Evolutionary conservation across 148 eudicot species (phyloP).

Genomic region (Amaranthus hypochondriacus): DNA sequence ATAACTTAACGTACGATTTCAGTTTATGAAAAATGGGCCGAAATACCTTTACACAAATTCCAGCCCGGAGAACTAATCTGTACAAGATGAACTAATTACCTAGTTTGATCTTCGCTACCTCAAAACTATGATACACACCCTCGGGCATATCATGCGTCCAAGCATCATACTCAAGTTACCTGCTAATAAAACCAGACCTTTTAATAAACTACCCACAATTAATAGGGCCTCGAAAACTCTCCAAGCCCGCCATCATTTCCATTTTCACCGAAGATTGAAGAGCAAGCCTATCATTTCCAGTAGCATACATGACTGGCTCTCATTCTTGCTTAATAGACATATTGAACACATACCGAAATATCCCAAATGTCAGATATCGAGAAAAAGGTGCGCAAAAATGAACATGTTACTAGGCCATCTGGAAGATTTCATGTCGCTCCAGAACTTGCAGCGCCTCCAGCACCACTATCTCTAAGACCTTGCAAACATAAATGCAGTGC

Average conservation of each 20-base stretch:
- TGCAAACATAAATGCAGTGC: slow-evolving; percentile 65
- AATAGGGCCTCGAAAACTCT: background rate
- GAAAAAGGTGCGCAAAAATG: background rate
- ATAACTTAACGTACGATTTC: background rate
- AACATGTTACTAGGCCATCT: background rate
- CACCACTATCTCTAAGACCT: slow-evolving; percentile 60
- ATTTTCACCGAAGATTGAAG: background rate
- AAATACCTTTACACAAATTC: slow-evolving; percentile 21
- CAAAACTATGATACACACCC: slow-evolving; percentile 23
- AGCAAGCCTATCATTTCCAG: background rate
- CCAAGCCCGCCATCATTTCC: background rate
- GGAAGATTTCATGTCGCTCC: slow-evolving; percentile 23
- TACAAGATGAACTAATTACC: slow-evolving; percentile 22
- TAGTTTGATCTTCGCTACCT: slow-evolving; percentile 1
- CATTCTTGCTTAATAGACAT: no score
- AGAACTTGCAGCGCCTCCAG: slow-evolving; percentile 30
- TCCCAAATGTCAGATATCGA: background rate
- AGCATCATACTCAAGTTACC: slow-evolving; percentile 1
- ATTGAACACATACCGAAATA: background rate
- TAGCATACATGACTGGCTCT: background rate
- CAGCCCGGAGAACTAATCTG: slow-evolving; percentile 23
- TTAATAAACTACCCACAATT: background rate
- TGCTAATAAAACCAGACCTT: background rate
- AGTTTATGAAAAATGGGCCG: slow-evolving; percentile 4
- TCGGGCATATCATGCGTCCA: background rate